Evolutionary conservation across 139 green algal genomes (phyloP).

Genomic region (Coelastrella sp.): DNA sequence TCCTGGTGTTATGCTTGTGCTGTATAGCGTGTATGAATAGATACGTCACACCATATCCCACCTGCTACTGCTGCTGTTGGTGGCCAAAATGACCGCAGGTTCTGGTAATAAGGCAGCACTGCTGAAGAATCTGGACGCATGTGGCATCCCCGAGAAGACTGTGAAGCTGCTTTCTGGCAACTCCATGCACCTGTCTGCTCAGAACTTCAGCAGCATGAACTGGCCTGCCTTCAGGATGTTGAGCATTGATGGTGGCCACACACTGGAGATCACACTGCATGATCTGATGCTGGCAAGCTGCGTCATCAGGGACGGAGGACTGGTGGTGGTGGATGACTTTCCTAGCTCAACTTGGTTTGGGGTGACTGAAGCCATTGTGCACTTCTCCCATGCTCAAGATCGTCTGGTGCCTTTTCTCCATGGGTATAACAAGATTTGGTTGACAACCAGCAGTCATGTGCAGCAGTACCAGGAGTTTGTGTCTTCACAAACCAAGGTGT

Average conservation of each 20-base stretch:
- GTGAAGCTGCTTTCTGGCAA: neutral
- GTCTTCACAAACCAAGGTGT: neutral
- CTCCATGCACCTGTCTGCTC: constrained; percentile 6
- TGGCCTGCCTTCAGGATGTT: constrained; percentile 36
- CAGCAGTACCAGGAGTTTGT: neutral
- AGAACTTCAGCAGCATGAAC: constrained; percentile 6
- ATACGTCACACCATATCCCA: neutral
- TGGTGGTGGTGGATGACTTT: constrained; percentile 46
- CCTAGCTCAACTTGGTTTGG: constrained; percentile 27
- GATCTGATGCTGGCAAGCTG: constrained; percentile 48
- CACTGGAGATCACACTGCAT: constrained; percentile 31
- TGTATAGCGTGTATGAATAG: neutral
- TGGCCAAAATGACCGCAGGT: neutral
- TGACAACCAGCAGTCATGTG: constrained; percentile 22
- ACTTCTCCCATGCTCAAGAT: constrained; percentile 28
- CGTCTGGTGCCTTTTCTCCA: constrained; percentile 47
- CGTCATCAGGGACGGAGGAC: constrained; percentile 26
- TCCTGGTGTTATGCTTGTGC: no score
- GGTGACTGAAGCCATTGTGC: constrained; percentile 34
- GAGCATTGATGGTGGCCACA: constrained; percentile 46
- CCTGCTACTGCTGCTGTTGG: neutral
- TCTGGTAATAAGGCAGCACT: constrained; percentile 25
- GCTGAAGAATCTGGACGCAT: neutral
- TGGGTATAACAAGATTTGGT: constrained; percentile 45
- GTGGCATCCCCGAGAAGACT: constrained; percentile 22